Percentiles rank a stretch among this genome's conserved stretches.
Conservation (phyloP, 768 basidiomycete genomes). For the Tylopilus plumbeoviolaceoides region DNA sequence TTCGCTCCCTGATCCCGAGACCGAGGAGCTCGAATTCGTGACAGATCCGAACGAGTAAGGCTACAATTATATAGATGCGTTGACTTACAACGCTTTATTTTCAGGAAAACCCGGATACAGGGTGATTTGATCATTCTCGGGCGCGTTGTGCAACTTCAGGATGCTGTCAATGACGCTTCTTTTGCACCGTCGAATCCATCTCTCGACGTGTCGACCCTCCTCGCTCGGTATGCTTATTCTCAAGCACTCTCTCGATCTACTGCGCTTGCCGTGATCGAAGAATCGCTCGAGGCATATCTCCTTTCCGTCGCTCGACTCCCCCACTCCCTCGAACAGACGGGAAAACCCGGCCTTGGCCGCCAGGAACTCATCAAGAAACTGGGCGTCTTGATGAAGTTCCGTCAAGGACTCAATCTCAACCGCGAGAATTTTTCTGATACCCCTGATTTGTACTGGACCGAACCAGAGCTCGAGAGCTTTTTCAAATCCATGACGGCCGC, state of each 20-base stretch:
- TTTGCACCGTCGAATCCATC: slow-evolving; percentile 47
- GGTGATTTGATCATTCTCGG: slow-evolving; percentile 92
- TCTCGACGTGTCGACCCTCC: slow-evolving; percentile 66
- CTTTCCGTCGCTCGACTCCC: slow-evolving; percentile 80
- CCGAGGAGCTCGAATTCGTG: slow-evolving; percentile 90
- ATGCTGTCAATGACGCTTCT: slow-evolving; percentile 40
- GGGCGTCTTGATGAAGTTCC: slow-evolving; percentile 86
- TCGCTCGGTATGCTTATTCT: slow-evolving; percentile 88
- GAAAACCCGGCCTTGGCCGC: slow-evolving; percentile 78
- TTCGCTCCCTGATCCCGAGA: slow-evolving; percentile 65
- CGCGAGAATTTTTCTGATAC: slow-evolving; percentile 85
- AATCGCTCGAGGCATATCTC: slow-evolving; percentile 77
- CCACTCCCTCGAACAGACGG: slow-evolving; percentile 67
- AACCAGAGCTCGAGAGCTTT: slow-evolving; percentile 84
- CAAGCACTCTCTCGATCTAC: slow-evolving; percentile 90
- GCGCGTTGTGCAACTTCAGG: slow-evolving; percentile 54
- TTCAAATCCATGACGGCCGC: slow-evolving; percentile 85
- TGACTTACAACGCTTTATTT: slow-evolving; percentile 4
- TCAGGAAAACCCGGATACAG: slow-evolving; percentile 79
- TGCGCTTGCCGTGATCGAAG: slow-evolving; percentile 82
- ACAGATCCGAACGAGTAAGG: slow-evolving; percentile 81
- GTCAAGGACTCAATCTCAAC: slow-evolving; percentile 89
- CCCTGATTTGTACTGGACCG: slow-evolving; percentile 93
- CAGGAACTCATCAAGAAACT: slow-evolving; percentile 87
- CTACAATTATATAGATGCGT: not conserved